These are phyloP conservation scores for Zasmidium angulare DNA, from an alignment of 2,329 filamentous ascomycete genomes.

Conservation along the genomic window DNA sequence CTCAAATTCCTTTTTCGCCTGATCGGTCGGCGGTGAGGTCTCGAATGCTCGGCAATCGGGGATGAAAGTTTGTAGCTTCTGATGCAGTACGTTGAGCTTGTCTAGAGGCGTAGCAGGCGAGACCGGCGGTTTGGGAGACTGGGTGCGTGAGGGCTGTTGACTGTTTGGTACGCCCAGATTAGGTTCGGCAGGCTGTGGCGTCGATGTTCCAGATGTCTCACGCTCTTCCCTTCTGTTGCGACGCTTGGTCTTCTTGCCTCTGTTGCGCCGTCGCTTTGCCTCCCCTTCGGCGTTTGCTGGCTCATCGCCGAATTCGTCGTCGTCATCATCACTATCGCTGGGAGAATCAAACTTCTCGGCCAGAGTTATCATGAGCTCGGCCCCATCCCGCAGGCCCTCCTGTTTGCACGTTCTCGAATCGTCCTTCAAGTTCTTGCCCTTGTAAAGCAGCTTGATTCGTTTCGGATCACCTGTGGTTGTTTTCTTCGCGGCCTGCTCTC, in stretches of 20 bases:
- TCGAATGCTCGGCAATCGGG: conserved; percentile 65
- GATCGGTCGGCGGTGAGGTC: conserved; percentile 61
- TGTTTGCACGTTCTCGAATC: conserved; percentile 56
- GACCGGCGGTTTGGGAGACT: conserved; percentile 41
- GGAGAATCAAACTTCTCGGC: conserved; percentile 49
- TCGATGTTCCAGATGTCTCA: conserved; percentile 29
- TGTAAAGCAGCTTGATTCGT: conserved; percentile 69
- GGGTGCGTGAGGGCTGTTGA: conserved; percentile 37
- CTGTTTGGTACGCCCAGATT: conserved; percentile 37
- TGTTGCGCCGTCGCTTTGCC: conserved; percentile 41
- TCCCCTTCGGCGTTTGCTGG: conserved; percentile 27
- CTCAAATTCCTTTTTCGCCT: conserved; percentile 69
- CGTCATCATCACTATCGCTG: conserved; percentile 42
- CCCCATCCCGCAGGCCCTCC: conserved; percentile 59
- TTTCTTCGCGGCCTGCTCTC: conserved; percentile 65
- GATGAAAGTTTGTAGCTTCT: conserved; percentile 64
- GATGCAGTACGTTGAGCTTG: conserved; percentile 66
- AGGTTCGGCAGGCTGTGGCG: conserved; percentile 34
- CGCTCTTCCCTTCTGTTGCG: conserved; percentile 41
- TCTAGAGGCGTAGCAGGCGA: conserved; percentile 52
- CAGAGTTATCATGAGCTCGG: conserved; percentile 61
- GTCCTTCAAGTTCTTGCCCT: conserved; percentile 69
- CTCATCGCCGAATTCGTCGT: conserved; percentile 41
- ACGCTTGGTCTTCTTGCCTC: conserved; percentile 46
- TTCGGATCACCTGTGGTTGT: conserved; percentile 60